phyloP scores from a whole-genome alignment of 2,329 filamentous ascomycete species.

The Hysterium pulicare region DNA sequence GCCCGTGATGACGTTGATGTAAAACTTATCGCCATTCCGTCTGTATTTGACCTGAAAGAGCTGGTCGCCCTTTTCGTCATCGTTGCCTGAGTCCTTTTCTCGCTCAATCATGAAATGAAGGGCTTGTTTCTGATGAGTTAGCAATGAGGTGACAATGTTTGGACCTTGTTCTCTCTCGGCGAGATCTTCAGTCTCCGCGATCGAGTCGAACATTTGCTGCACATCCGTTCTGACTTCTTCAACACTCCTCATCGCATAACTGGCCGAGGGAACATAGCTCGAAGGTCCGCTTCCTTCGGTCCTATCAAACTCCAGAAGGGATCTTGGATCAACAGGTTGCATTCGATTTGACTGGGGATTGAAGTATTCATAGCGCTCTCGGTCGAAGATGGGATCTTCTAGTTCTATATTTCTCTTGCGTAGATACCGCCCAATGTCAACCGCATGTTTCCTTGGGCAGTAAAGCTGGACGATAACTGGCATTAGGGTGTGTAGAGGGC shows the following conservation, averaged over 20 bases:
- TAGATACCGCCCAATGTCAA: conserved; percentile 65
- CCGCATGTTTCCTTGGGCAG: conserved; percentile 65
- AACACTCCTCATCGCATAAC: conserved; percentile 58
- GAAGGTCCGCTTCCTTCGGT: conserved; percentile 6
- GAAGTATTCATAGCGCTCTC: conserved; percentile 65
- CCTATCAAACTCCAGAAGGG: conserved; percentile 7
- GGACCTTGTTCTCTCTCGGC: conserved; percentile 66
- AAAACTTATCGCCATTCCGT: conserved; percentile 58
- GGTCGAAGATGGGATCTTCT: conserved; percentile 56
- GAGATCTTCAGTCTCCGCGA: conserved; percentile 71
- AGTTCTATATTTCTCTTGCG: conserved; percentile 66
- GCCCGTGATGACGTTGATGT: conserved; percentile 83
- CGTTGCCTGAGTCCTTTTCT: conserved; percentile 64
- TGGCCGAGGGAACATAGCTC: conserved; percentile 6
- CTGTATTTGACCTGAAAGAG: conserved; percentile 69
- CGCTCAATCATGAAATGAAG: conserved; percentile 80
- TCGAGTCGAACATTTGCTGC: conserved; percentile 80
- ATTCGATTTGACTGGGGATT: conserved; percentile 64
- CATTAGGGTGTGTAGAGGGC: conserved; percentile 21
- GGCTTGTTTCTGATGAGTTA: conserved; percentile 86
- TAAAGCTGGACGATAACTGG: conserved; percentile 74
- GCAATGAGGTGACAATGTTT: conserved; percentile 63
- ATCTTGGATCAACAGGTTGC: conserved; percentile 7
- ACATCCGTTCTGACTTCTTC: conserved; percentile 87
- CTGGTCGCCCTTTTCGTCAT: conserved; percentile 61